phyloP scores from a whole-genome alignment of 768 basidiomycete species.

The Suillus luteus region DNA sequence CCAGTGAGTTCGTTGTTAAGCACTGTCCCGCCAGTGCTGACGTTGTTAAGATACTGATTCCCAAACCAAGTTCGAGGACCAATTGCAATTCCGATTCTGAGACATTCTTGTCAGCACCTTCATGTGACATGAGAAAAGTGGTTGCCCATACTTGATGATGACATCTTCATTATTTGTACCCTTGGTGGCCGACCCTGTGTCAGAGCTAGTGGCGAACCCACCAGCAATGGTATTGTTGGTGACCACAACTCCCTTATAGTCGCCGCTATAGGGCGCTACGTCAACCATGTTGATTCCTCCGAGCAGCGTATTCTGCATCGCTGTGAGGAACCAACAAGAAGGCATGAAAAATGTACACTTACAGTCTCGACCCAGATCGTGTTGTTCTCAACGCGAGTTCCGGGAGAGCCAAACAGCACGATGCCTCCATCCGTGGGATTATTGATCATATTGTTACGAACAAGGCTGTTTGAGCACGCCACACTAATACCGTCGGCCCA shows the following conservation, averaged over 20 bases:
- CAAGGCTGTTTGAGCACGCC: constrained; percentile 59
- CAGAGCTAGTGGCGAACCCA: constrained; percentile 58
- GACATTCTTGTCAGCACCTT: constrained; percentile 13
- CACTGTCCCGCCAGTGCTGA: constrained; percentile 55
- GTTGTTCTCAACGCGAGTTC: constrained; percentile 72
- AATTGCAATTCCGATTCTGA: constrained; percentile 77
- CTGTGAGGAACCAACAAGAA: background rate
- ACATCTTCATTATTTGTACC: constrained; percentile 61
- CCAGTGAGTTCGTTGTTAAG: constrained; percentile 59
- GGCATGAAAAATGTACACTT: constrained; percentile 25
- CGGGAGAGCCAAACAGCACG: constrained; percentile 76
- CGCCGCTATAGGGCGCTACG: constrained; percentile 63
- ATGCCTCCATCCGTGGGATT: constrained; percentile 81
- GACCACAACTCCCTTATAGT: constrained; percentile 66
- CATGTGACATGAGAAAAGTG: constrained; percentile 2
- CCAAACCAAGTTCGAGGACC: constrained; percentile 81
- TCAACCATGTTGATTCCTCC: constrained; percentile 84
- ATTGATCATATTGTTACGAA: constrained; percentile 70
- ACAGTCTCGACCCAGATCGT: constrained; percentile 74
- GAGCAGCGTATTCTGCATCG: constrained; percentile 58
- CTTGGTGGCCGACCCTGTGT: constrained; percentile 41
- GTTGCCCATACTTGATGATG: constrained; percentile 64
- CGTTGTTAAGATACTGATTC: constrained; percentile 52
- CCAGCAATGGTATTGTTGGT: constrained; percentile 68
- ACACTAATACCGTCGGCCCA: constrained; percentile 87